Evolutionary conservation across 78 protist species (phyloP), one percentile per base, ranked within the genome.

Genomic region (Pelomyxa schiedti): DNA sequence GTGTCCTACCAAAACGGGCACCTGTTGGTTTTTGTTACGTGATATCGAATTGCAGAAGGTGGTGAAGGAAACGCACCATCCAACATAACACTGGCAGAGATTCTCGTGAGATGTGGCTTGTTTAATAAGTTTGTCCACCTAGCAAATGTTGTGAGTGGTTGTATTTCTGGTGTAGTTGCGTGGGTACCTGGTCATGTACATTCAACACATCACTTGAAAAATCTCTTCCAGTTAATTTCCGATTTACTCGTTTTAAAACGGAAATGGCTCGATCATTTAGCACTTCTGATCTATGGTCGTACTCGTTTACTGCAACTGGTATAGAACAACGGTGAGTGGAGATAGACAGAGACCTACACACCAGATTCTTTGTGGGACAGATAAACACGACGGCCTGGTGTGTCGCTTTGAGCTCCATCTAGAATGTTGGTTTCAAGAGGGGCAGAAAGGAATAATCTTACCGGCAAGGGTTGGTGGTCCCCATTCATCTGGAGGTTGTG

Each of bases 21-120:
- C 58, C 58, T 47, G 58, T 16, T 47, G 58, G 58, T 24, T 16
- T 16, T 16, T 47, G 58, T 47, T 47, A 47, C 32, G 58, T 16
- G 32, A 16, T 47, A n/a, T n/a, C n/a, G n/a, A n/a, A n/a, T n/a
- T n/a, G n/a, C n/a, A n/a, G n/a, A n/a, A n/a, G n/a, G n/a, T n/a
- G n/a, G n/a, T n/a, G n/a, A n/a, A 76, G 64, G 39, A 16, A 40
- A 82, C 40, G 37, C 84, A 96, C 99, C 99, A 98, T 8, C 99
- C 99, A 38, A 91, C 32, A 86, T 90, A 98, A 74, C 81, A 39
- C 79, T 95, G 98, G 73, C 98, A 93, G 40, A 98, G 89, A 76
- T 97, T 96, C 74, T 88, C 97, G 47, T 82, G 88, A n/a, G 80
- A 42, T 1, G 95, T 95, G 4, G 99, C 99, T 69, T 92, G 88